Conservation (phyloP, 75 land plant species). For the Cryptomeria japonica region DNA sequence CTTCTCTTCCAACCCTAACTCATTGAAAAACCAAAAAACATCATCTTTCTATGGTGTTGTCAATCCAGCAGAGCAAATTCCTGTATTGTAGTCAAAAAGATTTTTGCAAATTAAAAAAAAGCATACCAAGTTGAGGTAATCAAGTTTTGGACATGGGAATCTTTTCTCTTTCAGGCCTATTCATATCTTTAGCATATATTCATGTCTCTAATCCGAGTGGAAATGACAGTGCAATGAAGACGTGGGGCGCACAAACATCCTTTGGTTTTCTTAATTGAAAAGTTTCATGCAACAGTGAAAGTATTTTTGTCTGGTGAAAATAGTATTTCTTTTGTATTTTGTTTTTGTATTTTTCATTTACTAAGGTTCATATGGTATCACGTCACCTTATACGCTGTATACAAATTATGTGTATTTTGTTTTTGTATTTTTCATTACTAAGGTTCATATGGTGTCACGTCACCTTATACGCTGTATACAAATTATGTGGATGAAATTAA, state of each 20-base stretch:
- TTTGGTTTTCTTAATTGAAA: background rate
- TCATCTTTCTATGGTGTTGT: too few relatives aligned
- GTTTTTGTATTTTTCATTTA: background rate
- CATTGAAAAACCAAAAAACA: too few relatives aligned
- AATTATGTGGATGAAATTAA: too few relatives aligned
- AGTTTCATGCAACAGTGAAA: background rate
- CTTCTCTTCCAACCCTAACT: too few relatives aligned
- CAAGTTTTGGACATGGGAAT: background rate
- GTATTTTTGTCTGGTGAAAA: background rate
- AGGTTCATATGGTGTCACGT: too few relatives aligned
- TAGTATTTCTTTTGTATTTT: background rate
- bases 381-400: too few relatives aligned
- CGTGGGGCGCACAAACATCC: background rate
- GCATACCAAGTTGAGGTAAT: background rate
- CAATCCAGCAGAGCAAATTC: too few relatives aligned
- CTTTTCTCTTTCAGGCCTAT: background rate
- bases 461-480: too few relatives aligned
- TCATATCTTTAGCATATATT: background rate
- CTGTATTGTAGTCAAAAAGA: background rate
- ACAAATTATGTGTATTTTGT: too few relatives aligned
- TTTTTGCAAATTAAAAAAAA: background rate
- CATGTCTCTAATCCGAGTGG: background rate
- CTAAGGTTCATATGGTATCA: too few relatives aligned
- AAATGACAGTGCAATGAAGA: background rate
- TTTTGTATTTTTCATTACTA: too few relatives aligned